These are phyloP conservation scores for Penicillium sumatraense DNA, from an alignment of 2,329 filamentous ascomycete genomes.

Conservation along the genomic window DNA sequence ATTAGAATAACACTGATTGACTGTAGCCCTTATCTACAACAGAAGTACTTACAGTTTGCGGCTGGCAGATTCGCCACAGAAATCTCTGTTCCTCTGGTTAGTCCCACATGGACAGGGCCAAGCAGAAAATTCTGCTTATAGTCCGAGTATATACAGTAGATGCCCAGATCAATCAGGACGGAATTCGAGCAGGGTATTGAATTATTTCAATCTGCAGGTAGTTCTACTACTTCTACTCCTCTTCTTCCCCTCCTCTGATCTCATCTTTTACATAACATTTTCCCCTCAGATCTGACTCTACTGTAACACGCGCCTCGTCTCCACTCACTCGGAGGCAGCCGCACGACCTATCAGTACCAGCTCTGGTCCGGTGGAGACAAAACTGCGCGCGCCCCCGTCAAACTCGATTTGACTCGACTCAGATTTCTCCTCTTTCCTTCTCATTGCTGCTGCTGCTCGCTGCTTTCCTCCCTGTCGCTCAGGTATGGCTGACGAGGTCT, in stretches of 20 bases:
- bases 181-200: too few species aligned
- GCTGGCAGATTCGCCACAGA: background rate
- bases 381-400: background rate
- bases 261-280: slow-evolving; percentile 35
- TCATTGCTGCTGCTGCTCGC: background rate
- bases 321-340: slow-evolving; percentile 17
- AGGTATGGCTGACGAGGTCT: slow-evolving; percentile 30
- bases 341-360: slow-evolving; percentile 4
- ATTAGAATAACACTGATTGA: too few species aligned
- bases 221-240: too few species aligned
- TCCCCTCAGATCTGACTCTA: background rate
- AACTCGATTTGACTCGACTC: background rate
- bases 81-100: background rate
- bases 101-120: slow-evolving; percentile 7
- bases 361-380: slow-evolving; percentile 14
- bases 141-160: too few species aligned
- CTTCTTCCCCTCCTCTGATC: too few species aligned
- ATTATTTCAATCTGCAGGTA: too few species aligned
- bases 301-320: slow-evolving; percentile 14
- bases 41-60: too few species aligned
- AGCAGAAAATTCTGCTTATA: slow-evolving; percentile 7
- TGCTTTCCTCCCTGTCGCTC: slow-evolving; percentile 7
- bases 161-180: too few species aligned
- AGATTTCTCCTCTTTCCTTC: slow-evolving; percentile 9
- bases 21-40: too few species aligned